phyloP scores from a whole-genome alignment of 208 protist species.

The Angomonas ambiguus region DNA sequence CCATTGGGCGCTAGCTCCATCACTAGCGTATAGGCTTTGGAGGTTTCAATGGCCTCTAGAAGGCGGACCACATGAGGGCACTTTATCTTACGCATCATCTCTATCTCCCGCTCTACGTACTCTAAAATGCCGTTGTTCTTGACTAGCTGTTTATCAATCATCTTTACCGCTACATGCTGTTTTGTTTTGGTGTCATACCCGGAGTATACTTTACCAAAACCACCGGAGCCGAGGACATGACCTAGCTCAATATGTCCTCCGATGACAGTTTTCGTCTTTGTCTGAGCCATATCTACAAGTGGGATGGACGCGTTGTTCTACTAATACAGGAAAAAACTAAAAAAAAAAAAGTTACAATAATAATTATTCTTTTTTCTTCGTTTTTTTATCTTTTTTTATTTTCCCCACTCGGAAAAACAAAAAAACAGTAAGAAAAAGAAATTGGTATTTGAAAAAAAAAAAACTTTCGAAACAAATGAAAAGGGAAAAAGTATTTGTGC shows the following conservation, averaged over 20 bases:
- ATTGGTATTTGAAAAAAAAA: slow-evolving; percentile 6
- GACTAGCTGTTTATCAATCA: slow-evolving; percentile 84
- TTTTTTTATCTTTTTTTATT: no score
- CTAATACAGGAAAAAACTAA: slow-evolving; percentile 1
- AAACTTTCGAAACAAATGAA: not conserved
- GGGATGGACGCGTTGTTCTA: no score
- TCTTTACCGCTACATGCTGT: slow-evolving; percentile 88
- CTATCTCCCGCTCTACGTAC: slow-evolving; percentile 94
- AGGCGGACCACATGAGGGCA: slow-evolving; percentile 93
- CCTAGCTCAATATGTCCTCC: slow-evolving; percentile 71
- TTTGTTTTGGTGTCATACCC: slow-evolving; percentile 73
- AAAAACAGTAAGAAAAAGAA: slow-evolving; percentile 2
- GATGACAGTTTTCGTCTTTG: slow-evolving; percentile 27
- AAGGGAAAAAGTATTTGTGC: no score
- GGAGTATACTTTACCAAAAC: slow-evolving; percentile 87
- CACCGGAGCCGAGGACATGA: slow-evolving; percentile 82
- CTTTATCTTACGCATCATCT: slow-evolving; percentile 96
- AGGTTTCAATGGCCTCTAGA: slow-evolving; percentile 94
- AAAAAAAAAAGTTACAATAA: not conserved
- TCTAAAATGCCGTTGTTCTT: slow-evolving; percentile 51
- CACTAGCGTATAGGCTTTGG: slow-evolving; percentile 96
- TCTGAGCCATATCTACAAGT: not conserved
- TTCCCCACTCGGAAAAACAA: no score
- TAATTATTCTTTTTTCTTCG: no score
- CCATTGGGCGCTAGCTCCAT: slow-evolving; percentile 98